These are phyloP conservation scores for Trichoderma sp. DNA, from an alignment of 2,329 filamentous ascomycete genomes.

Conservation along the genomic window DNA sequence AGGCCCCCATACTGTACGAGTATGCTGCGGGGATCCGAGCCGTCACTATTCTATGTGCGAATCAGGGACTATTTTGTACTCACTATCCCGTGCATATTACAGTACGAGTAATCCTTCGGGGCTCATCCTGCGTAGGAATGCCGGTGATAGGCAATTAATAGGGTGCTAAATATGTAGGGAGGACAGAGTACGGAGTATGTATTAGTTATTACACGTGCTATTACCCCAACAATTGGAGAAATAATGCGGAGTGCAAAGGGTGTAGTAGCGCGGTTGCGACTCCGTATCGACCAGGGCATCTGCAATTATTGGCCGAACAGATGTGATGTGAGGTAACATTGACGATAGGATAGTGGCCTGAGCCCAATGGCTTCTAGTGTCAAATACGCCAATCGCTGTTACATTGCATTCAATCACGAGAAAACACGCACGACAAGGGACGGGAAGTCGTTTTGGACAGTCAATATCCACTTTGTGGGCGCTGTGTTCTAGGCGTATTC, in stretches of 20 bases:
- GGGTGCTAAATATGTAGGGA: neutral
- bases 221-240: neutral
- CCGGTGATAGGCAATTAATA: neutral
- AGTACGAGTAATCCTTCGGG: neutral
- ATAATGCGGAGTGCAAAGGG: neutral
- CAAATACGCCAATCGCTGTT: neutral
- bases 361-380: neutral
- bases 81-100: neutral
- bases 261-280: neutral
- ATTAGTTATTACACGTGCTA: neutral
- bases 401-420: neutral
- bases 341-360: neutral
- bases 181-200: neutral
- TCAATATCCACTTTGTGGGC: neutral
- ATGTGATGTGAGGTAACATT: neutral
- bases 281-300: neutral
- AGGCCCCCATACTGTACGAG: neutral
- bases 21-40: neutral
- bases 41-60: neutral
- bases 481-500: neutral
- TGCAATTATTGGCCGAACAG: neutral
- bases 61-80: neutral
- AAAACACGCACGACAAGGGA: neutral
- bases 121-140: neutral
- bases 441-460: neutral